A percentile compares a stretch with the other conserved stretches of the same genome.
Evolutionary conservation across 208 protist genomes (phyloP).

Genomic region (Trypanosoma boissoni): DNA sequence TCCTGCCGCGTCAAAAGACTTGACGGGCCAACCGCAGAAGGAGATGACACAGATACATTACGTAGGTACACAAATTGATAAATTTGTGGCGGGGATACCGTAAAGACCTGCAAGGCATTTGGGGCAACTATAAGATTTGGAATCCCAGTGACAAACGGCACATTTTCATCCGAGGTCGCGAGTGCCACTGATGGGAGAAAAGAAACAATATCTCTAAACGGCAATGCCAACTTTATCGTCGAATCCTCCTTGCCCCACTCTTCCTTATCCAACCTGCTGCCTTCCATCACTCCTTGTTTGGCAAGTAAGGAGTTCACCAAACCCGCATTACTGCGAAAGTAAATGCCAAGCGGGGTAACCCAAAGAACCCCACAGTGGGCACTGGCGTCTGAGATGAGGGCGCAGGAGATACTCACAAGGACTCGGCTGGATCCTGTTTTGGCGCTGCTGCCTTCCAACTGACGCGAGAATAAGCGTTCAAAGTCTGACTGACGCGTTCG

Average conservation of each 20-base stretch:
- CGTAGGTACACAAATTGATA: slow-evolving; percentile 52
- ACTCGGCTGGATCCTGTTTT: slow-evolving; percentile 30
- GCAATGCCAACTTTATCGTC: slow-evolving; percentile 44
- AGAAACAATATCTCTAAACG: slow-evolving; percentile 40
- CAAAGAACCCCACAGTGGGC: slow-evolving; percentile 35
- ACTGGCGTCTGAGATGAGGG: slow-evolving; percentile 39
- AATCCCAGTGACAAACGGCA: slow-evolving; percentile 29
- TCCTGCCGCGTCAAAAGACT: slow-evolving; percentile 28
- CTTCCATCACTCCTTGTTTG: background rate
- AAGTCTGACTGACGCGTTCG: slow-evolving; percentile 35
- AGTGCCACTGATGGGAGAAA: slow-evolving; percentile 54
- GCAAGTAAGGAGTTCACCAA: background rate
- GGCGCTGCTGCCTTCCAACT: slow-evolving; percentile 39
- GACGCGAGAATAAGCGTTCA: slow-evolving; percentile 38
- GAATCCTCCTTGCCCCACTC: background rate
- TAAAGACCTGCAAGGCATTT: slow-evolving; percentile 63
- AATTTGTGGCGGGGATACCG: slow-evolving; percentile 33
- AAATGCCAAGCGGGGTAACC: slow-evolving; percentile 46
- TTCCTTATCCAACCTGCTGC: background rate
- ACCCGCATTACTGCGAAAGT: slow-evolving; percentile 25
- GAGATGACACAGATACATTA: slow-evolving; percentile 37
- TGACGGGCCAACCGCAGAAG: background rate
- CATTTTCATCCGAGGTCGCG: slow-evolving; percentile 12
- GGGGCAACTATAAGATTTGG: slow-evolving; percentile 42
- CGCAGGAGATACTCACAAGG: slow-evolving; percentile 46